Conservation (phyloP, 805 yeast genomes). For the Metschnikowia noctiluminum region DNA sequence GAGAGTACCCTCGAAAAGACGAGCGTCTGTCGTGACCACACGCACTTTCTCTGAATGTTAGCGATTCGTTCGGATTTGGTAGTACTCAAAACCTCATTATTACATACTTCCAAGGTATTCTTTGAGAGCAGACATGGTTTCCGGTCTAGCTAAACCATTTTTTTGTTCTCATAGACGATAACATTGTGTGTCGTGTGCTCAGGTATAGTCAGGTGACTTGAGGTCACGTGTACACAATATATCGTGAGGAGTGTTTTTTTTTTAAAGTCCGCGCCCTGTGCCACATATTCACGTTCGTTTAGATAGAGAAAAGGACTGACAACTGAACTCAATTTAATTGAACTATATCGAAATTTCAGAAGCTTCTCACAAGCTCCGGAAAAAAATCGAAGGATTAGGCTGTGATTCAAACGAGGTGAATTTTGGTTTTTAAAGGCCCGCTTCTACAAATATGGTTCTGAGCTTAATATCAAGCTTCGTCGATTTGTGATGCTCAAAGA, state of each 20-base stretch:
- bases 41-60: slow-evolving; percentile 43
- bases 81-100: background rate
- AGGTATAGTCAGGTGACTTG: background rate
- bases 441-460: too few species aligned
- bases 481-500: too few species aligned
- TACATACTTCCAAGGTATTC: slow-evolving; percentile 33
- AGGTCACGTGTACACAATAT: background rate
- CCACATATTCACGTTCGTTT: too few species aligned
- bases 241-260: background rate
- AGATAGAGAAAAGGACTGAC: too few species aligned
- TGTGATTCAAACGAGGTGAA: too few species aligned
- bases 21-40: slow-evolving; percentile 56
- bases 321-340: too few species aligned
- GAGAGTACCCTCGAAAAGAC: slow-evolving; percentile 43
- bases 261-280: too few species aligned
- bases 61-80: slow-evolving; percentile 9
- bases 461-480: too few species aligned
- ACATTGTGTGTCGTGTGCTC: background rate
- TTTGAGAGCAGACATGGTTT: slow-evolving; percentile 30
- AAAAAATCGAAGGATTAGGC: too few species aligned
- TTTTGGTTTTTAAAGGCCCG: too few species aligned
- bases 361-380: too few species aligned
- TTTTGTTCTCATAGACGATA: background rate
- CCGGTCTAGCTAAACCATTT: background rate
- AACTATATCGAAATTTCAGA: too few species aligned